These are phyloP conservation scores for Pleodorina starrii DNA, from an alignment of 139 green algal species.

Conservation along the genomic window DNA sequence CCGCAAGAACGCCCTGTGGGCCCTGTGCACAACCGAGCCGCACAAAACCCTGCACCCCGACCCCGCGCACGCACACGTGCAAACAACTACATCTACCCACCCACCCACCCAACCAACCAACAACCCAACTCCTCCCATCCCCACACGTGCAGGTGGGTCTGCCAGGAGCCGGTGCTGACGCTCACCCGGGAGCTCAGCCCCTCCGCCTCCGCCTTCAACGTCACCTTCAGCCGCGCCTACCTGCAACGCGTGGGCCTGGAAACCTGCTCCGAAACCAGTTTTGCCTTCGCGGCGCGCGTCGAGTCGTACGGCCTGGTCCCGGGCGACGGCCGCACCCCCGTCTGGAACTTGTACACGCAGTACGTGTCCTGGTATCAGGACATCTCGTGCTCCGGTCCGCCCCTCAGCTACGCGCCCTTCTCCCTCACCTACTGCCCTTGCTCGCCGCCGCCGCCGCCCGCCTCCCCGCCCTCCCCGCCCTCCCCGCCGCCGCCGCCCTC, in stretches of 20 bases:
- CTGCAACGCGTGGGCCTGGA: background rate
- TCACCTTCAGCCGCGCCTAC: background rate
- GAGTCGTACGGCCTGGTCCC: background rate
- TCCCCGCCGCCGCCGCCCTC: background rate
- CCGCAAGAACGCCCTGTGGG: no score
- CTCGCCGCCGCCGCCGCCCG: background rate
- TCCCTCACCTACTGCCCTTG: background rate
- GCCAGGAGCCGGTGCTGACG: background rate
- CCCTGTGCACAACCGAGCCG: no score
- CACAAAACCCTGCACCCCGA: no score
- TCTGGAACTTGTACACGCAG: background rate
- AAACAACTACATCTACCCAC: no score
- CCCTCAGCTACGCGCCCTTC: background rate
- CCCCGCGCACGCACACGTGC: no score
- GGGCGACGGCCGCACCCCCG: background rate
- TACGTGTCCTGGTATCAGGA: background rate
- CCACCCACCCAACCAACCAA: no score
- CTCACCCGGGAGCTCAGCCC: background rate
- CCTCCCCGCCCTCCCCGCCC: background rate
- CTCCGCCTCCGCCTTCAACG: background rate
- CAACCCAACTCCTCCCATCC: no score
- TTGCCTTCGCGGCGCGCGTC: background rate
- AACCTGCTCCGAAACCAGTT: background rate
- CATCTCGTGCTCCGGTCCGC: background rate
- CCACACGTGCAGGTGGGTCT: no score